phyloP scores from a whole-genome alignment of 164 flowering plant species.

The grape (Vitis vinifera) region DNA sequence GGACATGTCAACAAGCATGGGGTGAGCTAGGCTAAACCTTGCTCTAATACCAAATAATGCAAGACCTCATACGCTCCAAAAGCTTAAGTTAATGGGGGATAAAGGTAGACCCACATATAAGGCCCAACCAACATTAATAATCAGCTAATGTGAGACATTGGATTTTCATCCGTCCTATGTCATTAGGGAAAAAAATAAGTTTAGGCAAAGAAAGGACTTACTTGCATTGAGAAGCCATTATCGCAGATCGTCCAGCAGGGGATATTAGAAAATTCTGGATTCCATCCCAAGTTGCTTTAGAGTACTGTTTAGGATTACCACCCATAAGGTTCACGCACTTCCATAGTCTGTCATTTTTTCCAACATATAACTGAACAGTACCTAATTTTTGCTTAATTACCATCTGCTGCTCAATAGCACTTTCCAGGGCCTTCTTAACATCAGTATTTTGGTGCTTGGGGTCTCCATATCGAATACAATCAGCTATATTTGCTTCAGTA shows the following conservation, averaged over 20 bases:
- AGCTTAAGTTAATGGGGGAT: no score
- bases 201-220: conserved; percentile 13
- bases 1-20: no score
- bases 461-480: conserved; percentile 73
- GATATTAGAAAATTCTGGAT: conserved; percentile 59
- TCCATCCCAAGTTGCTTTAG: conserved; percentile 62
- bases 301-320: conserved; percentile 44
- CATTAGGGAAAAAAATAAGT: not conserved
- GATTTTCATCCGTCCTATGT: no score
- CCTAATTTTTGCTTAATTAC: conserved; percentile 56
- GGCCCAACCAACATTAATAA: no score
- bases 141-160: no score
- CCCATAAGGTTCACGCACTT: conserved; percentile 70
- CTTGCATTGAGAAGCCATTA: conserved; percentile 75
- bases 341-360: conserved; percentile 68
- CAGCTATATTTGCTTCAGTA: conserved; percentile 73
- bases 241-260: conserved; percentile 55
- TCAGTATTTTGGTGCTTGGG: conserved; percentile 56
- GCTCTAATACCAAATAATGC: no score
- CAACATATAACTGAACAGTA: conserved; percentile 51
- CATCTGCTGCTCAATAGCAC: conserved; percentile 71
- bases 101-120: no score
- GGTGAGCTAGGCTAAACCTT: no score
- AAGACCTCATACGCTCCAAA: no score
- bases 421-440: conserved; percentile 61